Conservation (phyloP, 345 rosid species). For the Lagerstroemia speciosa region DNA sequence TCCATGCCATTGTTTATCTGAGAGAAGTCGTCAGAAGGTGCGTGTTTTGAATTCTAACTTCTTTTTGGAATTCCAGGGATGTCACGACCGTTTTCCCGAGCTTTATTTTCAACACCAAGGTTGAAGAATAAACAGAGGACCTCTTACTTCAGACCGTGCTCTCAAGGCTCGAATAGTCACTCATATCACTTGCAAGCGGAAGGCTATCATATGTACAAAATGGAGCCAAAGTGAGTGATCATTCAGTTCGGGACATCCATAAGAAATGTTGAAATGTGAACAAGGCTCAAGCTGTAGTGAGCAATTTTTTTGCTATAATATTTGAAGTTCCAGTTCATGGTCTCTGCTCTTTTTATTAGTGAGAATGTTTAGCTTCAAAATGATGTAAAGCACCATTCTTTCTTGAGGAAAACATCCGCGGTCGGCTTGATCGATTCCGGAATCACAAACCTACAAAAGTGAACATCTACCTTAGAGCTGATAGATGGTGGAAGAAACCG, state of each 20-base stretch:
- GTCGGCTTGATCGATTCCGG: no score
- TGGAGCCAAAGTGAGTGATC: not conserved
- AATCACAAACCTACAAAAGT: no score
- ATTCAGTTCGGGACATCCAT: not conserved
- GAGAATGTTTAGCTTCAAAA: no score
- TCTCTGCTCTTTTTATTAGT: not conserved
- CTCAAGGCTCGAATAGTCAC: not conserved
- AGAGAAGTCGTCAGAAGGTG: not conserved
- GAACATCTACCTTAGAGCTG: no score
- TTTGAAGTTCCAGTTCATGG: not conserved
- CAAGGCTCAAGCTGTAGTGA: not conserved
- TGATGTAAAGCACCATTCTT: no score
- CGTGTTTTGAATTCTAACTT: not conserved
- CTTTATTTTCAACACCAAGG: constrained; percentile 1
- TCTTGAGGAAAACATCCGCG: no score
- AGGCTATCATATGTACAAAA: not conserved
- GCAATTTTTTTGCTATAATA: not conserved
- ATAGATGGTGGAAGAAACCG: no score
- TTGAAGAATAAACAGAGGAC: not conserved
- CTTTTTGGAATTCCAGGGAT: constrained; percentile 5
- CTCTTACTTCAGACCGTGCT: not conserved
- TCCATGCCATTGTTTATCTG: no score
- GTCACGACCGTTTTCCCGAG: constrained; percentile 1
- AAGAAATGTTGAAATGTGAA: not conserved
- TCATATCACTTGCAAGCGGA: no score